These are phyloP conservation scores for Cladosporium velox DNA, from an alignment of 2,329 filamentous ascomycete species.

Conservation along the genomic window DNA sequence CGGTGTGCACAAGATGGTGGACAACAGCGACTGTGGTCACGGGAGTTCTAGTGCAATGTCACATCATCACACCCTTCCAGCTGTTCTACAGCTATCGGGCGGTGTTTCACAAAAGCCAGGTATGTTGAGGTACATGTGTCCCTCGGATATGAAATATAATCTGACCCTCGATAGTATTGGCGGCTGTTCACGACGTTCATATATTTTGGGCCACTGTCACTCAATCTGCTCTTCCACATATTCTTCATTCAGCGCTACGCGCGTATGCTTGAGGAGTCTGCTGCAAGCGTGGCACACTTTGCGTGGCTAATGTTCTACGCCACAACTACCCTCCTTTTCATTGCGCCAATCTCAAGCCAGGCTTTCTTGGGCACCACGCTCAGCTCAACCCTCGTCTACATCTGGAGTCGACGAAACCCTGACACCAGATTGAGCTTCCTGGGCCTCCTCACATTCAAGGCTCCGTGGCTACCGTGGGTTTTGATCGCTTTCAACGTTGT, in stretches of 20 bases:
- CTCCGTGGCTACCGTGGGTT: constrained; percentile 94
- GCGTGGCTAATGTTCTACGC: constrained; percentile 91
- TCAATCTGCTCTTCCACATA: constrained; percentile 95
- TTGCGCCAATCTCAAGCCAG: constrained; percentile 87
- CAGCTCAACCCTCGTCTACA: constrained; percentile 92
- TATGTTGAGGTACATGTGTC: constrained; percentile 45
- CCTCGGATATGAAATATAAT: constrained; percentile 20
- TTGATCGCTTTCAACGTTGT: constrained; percentile 88
- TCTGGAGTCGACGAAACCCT: constrained; percentile 94
- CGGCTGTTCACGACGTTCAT: constrained; percentile 93
- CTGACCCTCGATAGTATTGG: constrained; percentile 71
- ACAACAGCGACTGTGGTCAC: constrained; percentile 87
- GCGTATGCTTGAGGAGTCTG: constrained; percentile 89
- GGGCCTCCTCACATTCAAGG: constrained; percentile 85
- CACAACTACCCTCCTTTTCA: constrained; percentile 72
- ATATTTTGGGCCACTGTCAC: constrained; percentile 91
- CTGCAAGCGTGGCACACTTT: constrained; percentile 91
- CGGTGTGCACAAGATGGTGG: constrained; percentile 94
- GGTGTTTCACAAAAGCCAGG: constrained; percentile 90
- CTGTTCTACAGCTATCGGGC: constrained; percentile 95
- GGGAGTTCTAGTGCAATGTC: constrained; percentile 87
- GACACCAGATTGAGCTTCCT: constrained; percentile 80
- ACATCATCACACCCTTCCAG: constrained; percentile 89
- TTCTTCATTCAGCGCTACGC: constrained; percentile 98
- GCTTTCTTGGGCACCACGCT: constrained; percentile 93